Base-by-base conservation (phyloP, 345 rosid species). In the Turritis glabra region DNA sequence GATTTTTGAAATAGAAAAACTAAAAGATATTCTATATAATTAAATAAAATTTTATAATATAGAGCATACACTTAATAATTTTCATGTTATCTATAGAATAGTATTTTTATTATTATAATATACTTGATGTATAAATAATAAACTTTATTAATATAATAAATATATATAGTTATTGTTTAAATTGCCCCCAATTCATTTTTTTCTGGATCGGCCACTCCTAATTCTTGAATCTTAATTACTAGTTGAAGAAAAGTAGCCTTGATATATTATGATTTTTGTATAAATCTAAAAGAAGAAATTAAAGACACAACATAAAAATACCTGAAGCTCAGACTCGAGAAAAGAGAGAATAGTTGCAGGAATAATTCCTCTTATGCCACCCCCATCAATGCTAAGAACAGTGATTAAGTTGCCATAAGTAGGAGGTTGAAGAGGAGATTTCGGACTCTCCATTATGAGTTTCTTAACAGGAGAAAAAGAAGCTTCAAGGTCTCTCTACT, bases 381-480 rank as follows among this genome's bases (percentile, higher is more conserved):
- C 91, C 1, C 94, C 94, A 19, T 89, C 91, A 9, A 87, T 87
- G 78, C 88, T 84, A n/a, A 89, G 91, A 60, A 89, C 29, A 11
- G 88, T 89, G 47, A 89, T 55, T 15, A 78, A 50, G 52, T 73
- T 67, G 27, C 88, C 87, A 38, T 37, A 64, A 32, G 86, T 74
- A 11, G 87, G 84, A 32, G 84, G 84, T 37, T 83, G 88, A 2
- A 83, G 64, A 23, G 85, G 85, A 37, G 84, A 66, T 55, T 51
- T 78, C 22, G 84, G 83, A 52, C 70, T 65, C 10, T 75, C 85
- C 76, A 69, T 62, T 12, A 14, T 14, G 8, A 10, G 8, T 17
- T 14, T 53, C 33, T 53, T 7, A 13, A 53, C 33, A 53, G 7
- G 3, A 19, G 4, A 14, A 25, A 53, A 15, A 53, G 58, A 53